These are phyloP conservation scores for Allomyces javanicus DNA, from an alignment of 192 early-diverging fungal genomes.

Conservation along the genomic window DNA sequence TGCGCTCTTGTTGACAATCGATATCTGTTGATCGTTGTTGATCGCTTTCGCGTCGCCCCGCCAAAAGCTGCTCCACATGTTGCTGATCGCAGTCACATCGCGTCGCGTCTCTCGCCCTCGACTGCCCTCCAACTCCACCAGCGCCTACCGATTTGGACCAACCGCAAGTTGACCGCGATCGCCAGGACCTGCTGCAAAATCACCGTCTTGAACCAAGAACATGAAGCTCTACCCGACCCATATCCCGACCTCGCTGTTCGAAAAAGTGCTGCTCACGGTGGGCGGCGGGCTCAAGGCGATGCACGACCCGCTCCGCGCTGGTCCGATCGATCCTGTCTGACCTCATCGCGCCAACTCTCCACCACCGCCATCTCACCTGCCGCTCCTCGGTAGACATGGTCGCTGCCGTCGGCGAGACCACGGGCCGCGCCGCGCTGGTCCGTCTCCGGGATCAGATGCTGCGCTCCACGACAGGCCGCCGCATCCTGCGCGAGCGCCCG, in stretches of 20 bases:
- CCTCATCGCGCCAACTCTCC: background rate
- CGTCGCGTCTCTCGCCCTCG: too few species aligned
- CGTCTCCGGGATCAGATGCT: constrained; percentile 67
- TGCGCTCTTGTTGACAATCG: too few species aligned
- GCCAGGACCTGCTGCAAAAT: too few species aligned
- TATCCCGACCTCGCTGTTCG: constrained; percentile 37
- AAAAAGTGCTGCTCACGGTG: constrained; percentile 44
- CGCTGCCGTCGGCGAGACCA: constrained; percentile 75
- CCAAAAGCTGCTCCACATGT: too few species aligned
- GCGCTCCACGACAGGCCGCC: constrained; percentile 43
- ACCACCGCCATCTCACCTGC: background rate
- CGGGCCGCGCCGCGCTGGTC: constrained; percentile 42
- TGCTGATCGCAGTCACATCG: too few species aligned
- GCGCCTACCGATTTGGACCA: too few species aligned
- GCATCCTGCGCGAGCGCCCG: constrained; percentile 67
- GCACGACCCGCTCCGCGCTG: constrained; percentile 44
- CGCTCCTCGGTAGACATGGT: constrained; percentile 44
- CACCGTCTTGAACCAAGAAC: too few species aligned
- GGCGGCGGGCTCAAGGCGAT: constrained; percentile 57
- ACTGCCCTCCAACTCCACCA: too few species aligned
- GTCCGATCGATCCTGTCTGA: constrained; percentile 7
- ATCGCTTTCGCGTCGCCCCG: too few species aligned
- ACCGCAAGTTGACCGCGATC: too few species aligned
- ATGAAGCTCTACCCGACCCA: constrained; percentile 31
- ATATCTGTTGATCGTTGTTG: too few species aligned